Percentiles rank a stretch among this genome's conserved stretches.
Conservation (phyloP, 176 grass and related monocot genomes). For the Triticum turgidum region DNA sequence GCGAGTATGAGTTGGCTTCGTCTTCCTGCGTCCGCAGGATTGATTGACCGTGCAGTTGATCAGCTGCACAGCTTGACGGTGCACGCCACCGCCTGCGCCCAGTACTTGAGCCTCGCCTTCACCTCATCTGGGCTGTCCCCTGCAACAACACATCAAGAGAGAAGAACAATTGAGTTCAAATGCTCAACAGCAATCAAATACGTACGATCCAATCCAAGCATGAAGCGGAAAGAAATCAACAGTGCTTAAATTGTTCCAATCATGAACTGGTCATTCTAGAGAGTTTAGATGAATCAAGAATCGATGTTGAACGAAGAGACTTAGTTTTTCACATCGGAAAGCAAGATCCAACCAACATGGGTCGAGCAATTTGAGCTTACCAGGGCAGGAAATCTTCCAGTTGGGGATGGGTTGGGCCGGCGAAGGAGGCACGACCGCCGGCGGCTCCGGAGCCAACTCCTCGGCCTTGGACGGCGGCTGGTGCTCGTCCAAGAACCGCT, state of each 20-base stretch:
- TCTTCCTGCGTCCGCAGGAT: background rate
- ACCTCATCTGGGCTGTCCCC: conserved; percentile 51
- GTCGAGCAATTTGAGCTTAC: background rate
- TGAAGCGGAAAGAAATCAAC: background rate
- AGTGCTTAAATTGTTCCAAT: background rate
- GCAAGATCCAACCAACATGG: conserved; percentile 11
- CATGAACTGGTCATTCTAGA: background rate
- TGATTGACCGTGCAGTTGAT: background rate
- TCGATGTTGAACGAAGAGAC: background rate
- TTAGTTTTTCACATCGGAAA: background rate
- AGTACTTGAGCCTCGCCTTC: conserved; percentile 55
- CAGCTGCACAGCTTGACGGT: conserved; percentile 45
- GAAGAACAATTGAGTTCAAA: background rate
- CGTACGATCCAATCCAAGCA: background rate
- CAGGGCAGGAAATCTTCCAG: conserved; percentile 66
- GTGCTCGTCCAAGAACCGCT: conserved; percentile 39
- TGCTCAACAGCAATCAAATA: background rate
- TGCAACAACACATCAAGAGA: background rate
- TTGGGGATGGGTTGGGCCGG: conserved; percentile 27
- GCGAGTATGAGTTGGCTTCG: conserved; percentile 14
- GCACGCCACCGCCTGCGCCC: conserved; percentile 53
- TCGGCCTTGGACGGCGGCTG: background rate
- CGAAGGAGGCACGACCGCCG: background rate
- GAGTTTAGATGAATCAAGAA: background rate
- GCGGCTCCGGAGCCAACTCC: background rate